Evolutionary conservation across 345 rosid species (phyloP), one percentile per base, ranked within the genome.

Genomic region (Ailanthus altissimus): DNA sequence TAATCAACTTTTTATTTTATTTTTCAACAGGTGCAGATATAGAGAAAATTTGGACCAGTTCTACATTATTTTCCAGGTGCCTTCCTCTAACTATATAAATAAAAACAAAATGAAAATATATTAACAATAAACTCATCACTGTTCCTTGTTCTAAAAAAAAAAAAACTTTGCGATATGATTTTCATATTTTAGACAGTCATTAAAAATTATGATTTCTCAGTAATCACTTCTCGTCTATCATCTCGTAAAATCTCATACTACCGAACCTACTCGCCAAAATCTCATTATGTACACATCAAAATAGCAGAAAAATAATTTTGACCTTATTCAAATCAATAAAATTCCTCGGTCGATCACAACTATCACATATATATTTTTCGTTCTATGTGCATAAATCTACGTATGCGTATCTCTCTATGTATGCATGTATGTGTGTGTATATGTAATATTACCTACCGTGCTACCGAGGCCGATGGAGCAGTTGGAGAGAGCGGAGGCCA

Each of bases 401-500:
- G 8, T 14, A 54, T n/a, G 20, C 26, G 40, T 56, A 75, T 32
- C 28, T 18, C 7, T 53, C 62, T 23, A 28, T 14, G 42, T 49
- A 70, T 1, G 12, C n/a, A n/a, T n/a, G n/a, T n/a, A n/a, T 6
- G 45, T 14, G 2, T 8, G 16, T 57, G 15, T 5, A 16, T 1
- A 7, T 0, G 38, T 28, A 21, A 46, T 2, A 56, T 5, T 58
- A 6, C 75, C 32, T 80, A 95, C 99, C 94, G 97, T 90, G 75
- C 80, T 76, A 63, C 99, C 94, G 21, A 77, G 74, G 70, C 97
- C 97, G 81, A 95, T 40, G 61, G 92, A 88, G 75, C 78, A 92
- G 6, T 20, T 76, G 64, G 83, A 75, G 73, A 95, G 93, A 70
- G 99, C 97, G 56, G 99, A 92, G 12, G 99, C 99, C 68, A 95